Conservation (phyloP, 768 basidiomycete species). For the Lepiota venenata region DNA sequence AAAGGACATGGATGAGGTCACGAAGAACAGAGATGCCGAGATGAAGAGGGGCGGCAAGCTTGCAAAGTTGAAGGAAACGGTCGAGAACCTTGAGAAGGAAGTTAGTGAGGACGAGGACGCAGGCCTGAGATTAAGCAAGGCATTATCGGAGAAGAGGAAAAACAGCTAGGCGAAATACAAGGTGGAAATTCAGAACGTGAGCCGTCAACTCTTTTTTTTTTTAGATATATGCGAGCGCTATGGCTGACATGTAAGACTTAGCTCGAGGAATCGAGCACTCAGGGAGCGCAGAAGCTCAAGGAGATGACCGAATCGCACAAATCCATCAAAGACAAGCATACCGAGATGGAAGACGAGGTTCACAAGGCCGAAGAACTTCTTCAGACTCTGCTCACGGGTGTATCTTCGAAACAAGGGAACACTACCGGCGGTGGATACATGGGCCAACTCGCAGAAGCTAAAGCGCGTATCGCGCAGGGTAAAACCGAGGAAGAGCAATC, state of each 20-base stretch:
- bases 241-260: slow-evolving; percentile 23
- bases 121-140: slow-evolving; percentile 78
- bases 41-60: slow-evolving; percentile 91
- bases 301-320: slow-evolving; percentile 51
- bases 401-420: slow-evolving; percentile 64
- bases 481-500: slow-evolving; percentile 83
- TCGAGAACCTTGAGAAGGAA: slow-evolving; percentile 75
- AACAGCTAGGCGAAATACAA: slow-evolving; percentile 47
- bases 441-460: slow-evolving; percentile 90
- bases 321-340: slow-evolving; percentile 67
- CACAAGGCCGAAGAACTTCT: slow-evolving; percentile 86
- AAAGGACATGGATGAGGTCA: slow-evolving; percentile 61
- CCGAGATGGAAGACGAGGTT: slow-evolving; percentile 54
- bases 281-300: slow-evolving; percentile 59
- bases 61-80: slow-evolving; percentile 79
- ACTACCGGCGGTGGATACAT: slow-evolving; percentile 88
- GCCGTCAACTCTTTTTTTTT: slow-evolving; percentile 15
- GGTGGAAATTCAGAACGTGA: slow-evolving; percentile 59
- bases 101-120: slow-evolving; percentile 78
- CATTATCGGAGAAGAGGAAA: slow-evolving; percentile 77
- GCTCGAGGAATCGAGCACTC: slow-evolving; percentile 54
- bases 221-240: not conserved
- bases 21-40: slow-evolving; percentile 79
- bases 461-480: slow-evolving; percentile 69
- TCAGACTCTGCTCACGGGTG: slow-evolving; percentile 90